phyloP scores from a whole-genome alignment of 2,329 filamentous ascomycete species.

The Cryphonectria radicalis region DNA sequence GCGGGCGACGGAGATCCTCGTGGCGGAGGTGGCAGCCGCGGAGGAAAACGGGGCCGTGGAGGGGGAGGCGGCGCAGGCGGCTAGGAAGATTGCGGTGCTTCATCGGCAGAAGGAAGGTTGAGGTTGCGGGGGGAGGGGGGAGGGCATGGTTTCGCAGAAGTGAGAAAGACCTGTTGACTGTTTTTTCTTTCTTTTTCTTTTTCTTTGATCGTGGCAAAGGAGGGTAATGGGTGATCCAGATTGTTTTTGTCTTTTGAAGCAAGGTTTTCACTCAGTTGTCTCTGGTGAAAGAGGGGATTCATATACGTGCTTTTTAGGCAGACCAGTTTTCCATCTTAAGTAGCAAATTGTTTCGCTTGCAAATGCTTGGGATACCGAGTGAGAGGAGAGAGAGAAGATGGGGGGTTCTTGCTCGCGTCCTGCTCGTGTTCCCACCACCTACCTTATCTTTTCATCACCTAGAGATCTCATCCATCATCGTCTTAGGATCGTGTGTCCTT shows the following conservation, averaged over 20 bases:
- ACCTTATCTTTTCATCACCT: no score
- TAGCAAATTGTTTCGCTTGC: neutral
- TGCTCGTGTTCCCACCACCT: no score
- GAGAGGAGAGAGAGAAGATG: neutral
- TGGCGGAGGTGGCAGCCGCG: neutral
- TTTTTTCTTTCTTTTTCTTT: neutral
- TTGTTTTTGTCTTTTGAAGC: neutral
- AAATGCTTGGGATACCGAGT: neutral
- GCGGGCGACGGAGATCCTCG: conserved; percentile 9
- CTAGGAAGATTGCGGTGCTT: neutral
- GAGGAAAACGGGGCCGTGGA: neutral
- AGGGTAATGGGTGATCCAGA: neutral
- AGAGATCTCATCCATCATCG: no score
- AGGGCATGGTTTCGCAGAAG: neutral
- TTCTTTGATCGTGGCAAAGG: no score
- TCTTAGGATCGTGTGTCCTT: no score
- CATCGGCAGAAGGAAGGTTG: neutral
- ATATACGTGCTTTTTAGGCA: neutral
- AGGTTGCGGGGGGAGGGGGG: neutral
- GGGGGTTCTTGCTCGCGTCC: no score
- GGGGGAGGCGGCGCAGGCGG: neutral
- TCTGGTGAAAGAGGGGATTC: no score
- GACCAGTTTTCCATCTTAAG: neutral
- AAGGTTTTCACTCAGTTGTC: neutral
- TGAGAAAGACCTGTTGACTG: neutral